These are phyloP conservation scores for Ilex paraguariensis DNA, from an alignment of 305 asterid genomes.

Conservation along the genomic window DNA sequence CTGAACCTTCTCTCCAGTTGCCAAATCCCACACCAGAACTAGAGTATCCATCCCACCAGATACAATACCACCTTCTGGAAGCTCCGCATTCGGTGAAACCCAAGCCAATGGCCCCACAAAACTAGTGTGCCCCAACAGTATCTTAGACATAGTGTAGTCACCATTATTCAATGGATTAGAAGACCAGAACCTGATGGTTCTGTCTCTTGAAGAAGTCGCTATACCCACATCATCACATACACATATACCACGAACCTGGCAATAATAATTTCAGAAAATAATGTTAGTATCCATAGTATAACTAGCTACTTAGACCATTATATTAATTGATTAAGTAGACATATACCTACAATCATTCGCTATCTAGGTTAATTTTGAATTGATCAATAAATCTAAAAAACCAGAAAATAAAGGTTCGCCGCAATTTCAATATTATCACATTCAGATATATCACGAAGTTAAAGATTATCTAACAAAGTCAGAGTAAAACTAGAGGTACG, in stretches of 20 bases:
- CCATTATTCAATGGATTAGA: constrained; percentile 49
- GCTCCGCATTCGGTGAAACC: constrained; percentile 69
- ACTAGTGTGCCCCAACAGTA: constrained; percentile 85
- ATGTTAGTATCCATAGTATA: constrained; percentile 4
- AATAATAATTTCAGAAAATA: constrained; percentile 10
- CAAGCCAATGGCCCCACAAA: constrained; percentile 94
- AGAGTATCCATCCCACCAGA: constrained; percentile 97
- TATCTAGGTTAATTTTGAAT: not conserved
- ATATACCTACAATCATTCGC: not conserved
- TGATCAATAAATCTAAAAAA: no score
- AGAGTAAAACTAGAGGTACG: no score
- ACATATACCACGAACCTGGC: constrained; percentile 92
- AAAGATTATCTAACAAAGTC: no score
- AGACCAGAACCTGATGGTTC: constrained; percentile 80
- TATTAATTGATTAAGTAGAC: not conserved
- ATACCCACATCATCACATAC: constrained; percentile 69
- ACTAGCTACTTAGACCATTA: not conserved
- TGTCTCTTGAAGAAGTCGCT: constrained; percentile 93
- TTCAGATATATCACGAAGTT: no score
- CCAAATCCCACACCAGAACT: constrained; percentile 78
- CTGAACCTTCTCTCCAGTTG: constrained; percentile 66
- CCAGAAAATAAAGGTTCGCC: no score
- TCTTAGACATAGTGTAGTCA: constrained; percentile 52
- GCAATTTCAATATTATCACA: no score
- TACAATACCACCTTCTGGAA: constrained; percentile 79